phyloP scores from a whole-genome alignment of 192 early-diverging fungal genomes.

The Kappamyces sp. region DNA sequence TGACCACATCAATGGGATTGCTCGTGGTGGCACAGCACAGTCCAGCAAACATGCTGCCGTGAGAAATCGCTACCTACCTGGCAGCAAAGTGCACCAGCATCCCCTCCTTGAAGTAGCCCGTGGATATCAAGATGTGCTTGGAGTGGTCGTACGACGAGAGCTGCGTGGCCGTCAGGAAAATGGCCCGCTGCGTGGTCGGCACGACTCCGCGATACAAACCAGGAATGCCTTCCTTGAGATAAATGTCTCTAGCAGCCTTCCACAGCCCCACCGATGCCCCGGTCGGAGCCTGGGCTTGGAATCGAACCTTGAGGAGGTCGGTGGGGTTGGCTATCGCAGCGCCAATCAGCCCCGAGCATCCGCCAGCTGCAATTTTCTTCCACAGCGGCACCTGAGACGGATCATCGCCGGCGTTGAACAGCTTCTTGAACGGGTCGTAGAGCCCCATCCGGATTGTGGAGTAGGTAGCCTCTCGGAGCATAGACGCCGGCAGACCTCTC shows the following conservation, averaged over 20 bases:
- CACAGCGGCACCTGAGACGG: constrained; percentile 17
- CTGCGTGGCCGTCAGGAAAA: constrained; percentile 29
- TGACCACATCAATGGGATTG: constrained; percentile 55
- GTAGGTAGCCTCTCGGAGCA: constrained; percentile 32
- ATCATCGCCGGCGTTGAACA: background rate
- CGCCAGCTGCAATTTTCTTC: constrained; percentile 27
- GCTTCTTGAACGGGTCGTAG: constrained; percentile 22
- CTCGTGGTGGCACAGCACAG: constrained; percentile 17
- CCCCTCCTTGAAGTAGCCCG: constrained; percentile 56
- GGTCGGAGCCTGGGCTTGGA: constrained; percentile 16
- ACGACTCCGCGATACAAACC: constrained; percentile 29
- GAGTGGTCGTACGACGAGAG: constrained; percentile 65
- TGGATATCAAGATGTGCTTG: constrained; percentile 63
- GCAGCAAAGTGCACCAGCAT: constrained; percentile 61
- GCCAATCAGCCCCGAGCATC: constrained; percentile 22
- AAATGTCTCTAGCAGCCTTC: constrained; percentile 14
- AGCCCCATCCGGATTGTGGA: constrained; percentile 30
- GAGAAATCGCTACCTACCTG: too few relatives aligned
- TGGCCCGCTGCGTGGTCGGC: constrained; percentile 24
- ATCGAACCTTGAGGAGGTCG: constrained; percentile 30
- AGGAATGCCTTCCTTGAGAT: constrained; percentile 17
- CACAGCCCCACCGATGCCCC: background rate
- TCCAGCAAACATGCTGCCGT: constrained; percentile 67
- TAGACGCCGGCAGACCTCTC: constrained; percentile 21
- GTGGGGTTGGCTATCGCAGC: constrained; percentile 21